Percentiles rank a stretch among this genome's conserved stretches.
These are phyloP conservation scores for Marasmius sp. DNA, from an alignment of 1,284 basidiomycete species.

Conservation along the genomic window DNA sequence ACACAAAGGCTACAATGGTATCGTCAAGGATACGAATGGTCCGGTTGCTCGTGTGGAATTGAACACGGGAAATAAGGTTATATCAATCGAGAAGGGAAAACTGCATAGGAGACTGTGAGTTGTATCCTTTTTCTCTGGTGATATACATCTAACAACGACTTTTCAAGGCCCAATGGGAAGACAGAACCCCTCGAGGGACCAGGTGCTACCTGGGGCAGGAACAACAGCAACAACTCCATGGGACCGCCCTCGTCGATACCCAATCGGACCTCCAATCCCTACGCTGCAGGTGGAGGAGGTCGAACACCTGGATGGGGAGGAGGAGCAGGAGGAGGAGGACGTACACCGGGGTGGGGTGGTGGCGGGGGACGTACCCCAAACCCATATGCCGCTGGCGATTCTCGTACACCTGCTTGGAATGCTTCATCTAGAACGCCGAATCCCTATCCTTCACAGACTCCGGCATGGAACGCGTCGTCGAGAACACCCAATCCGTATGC, in stretches of 20 bases:
- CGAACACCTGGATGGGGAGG: conserved; percentile 65
- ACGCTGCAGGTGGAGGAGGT: conserved; percentile 37
- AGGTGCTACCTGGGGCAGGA: conserved; percentile 10
- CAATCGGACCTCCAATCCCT: conserved; percentile 44
- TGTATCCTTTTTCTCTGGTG: background rate
- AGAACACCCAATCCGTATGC: conserved; percentile 76
- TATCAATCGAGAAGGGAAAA: conserved; percentile 83
- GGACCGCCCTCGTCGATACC: conserved; percentile 13
- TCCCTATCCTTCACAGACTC: conserved; percentile 61
- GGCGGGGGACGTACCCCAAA: conserved; percentile 72
- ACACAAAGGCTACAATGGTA: conserved; percentile 89
- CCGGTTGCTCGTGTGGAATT: conserved; percentile 88
- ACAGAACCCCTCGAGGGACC: conserved; percentile 43
- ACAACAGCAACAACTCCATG: conserved; percentile 11
- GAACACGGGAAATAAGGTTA: conserved; percentile 86
- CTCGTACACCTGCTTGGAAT: conserved; percentile 54
- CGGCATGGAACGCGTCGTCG: conserved; percentile 57
- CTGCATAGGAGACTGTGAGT: conserved; percentile 78
- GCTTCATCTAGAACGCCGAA: conserved; percentile 64
- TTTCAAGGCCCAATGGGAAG: conserved; percentile 50
- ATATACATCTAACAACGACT: background rate
- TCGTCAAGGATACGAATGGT: conserved; percentile 95
- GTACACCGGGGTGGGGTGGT: conserved; percentile 31
- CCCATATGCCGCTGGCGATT: conserved; percentile 51
- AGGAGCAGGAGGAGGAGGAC: conserved; percentile 16